These are phyloP conservation scores for Cucumis sativus DNA, from an alignment of 306 rosid genomes.

Conservation along the genomic window DNA sequence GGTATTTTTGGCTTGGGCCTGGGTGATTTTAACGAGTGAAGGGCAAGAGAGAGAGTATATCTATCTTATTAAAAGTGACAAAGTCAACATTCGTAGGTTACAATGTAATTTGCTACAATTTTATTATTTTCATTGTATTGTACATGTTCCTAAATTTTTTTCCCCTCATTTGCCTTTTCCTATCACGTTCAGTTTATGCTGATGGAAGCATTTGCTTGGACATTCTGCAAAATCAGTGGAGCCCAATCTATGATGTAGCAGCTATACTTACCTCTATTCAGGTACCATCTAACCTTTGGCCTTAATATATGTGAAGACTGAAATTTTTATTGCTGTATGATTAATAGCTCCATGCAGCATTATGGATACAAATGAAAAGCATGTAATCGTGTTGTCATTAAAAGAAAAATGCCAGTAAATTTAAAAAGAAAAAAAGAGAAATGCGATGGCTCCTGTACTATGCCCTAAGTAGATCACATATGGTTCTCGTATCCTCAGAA, in stretches of 20 bases:
- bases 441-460: background rate
- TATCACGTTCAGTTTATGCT: slow-evolving; percentile 53
- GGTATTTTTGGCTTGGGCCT: background rate
- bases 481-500: background rate
- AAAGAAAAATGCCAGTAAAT: background rate
- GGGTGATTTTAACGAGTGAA: background rate
- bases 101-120: background rate
- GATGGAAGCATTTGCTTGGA: slow-evolving; percentile 99
- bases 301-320: background rate
- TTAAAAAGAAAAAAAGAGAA: background rate
- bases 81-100: background rate
- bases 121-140: background rate
- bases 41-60: background rate
- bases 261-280: slow-evolving; percentile 96
- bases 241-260: slow-evolving; percentile 95
- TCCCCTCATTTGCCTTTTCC: background rate
- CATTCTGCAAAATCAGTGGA: slow-evolving; percentile 94
- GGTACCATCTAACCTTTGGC: slow-evolving; percentile 33
- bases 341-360: background rate
- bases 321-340: background rate
- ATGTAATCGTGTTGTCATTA: background rate
- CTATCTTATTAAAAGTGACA: background rate
- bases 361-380: background rate
- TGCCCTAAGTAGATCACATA: background rate
- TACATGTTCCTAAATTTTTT: background rate